Evolutionary conservation across 305 asterid species (phyloP), one percentile per base, ranked within the genome.

Genomic region (Petunia hybrid): DNA sequence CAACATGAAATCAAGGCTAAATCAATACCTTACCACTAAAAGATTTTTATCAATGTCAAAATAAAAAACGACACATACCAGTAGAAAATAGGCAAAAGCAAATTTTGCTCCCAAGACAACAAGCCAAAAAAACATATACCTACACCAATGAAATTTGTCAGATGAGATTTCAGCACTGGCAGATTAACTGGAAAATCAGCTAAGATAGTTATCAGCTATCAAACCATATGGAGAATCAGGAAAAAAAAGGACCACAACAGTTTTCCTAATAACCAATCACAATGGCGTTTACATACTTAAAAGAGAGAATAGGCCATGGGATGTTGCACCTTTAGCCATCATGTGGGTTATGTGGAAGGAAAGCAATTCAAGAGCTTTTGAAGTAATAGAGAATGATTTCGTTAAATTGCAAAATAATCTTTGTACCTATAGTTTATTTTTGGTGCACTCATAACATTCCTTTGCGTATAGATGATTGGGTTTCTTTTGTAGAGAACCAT

Each of bases 41-140:
- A 38, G 40, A 82, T 78, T 56, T 39, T 75, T 62, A 84, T 80
- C 38, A 22, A 67, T 51, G 59, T 48, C 82, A 69, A 69, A 55
- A 53, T 76, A 66, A 59, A 76, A 80, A 57, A 48, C 39, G 80
- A 74, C 76, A 89, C 91, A 86, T 88, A 84, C 99, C 92, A 92
- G 94, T 67, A 97, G 88, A 83, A 94, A 92, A 89, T 93, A 97
- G 82, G 98, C 96, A 90, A 94, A 97, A 64, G 94, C 83, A 92
- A 93, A 94, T 83, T 97, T 97, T 89, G 88, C 84, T 71, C 98
- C 98, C 68, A 97, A 90, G 80, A 97, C 92, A 80, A 93, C 89
- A 84, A 97, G 85, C 99, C 99, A 97, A 90, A 94, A 94, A 81
- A 88, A 61, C 94, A 87, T 78, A 89, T 97, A 97, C 89, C 99